phyloP scores from a whole-genome alignment of 2,329 filamentous ascomycete species.

The Pleurostoma richardsiae region DNA sequence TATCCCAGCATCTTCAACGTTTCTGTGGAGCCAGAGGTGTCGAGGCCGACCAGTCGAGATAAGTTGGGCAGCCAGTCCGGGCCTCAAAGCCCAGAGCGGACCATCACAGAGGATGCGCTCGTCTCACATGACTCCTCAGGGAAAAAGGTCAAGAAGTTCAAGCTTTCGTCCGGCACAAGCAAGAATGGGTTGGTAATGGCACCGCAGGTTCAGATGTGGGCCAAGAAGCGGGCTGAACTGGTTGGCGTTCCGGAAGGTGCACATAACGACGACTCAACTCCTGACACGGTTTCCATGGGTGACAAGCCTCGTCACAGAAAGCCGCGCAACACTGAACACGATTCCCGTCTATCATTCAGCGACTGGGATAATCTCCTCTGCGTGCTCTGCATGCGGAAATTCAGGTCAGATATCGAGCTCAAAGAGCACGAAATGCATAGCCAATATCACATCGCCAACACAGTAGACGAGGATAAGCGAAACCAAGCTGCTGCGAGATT shows the following conservation, averaged over 20 bases:
- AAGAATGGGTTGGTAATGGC: slow-evolving; percentile 50
- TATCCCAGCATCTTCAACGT: slow-evolving; percentile 64
- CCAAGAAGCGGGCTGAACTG: slow-evolving; percentile 63
- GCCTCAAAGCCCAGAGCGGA: not conserved
- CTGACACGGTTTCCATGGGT: slow-evolving; percentile 8
- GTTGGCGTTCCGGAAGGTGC: slow-evolving; percentile 7
- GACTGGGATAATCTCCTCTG: slow-evolving; percentile 43
- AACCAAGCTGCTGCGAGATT: slow-evolving; percentile 14
- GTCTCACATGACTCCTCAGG: slow-evolving; percentile 2
- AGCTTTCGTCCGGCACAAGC: slow-evolving; percentile 33
- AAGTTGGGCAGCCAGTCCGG: slow-evolving; percentile 5
- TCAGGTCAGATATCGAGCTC: slow-evolving; percentile 48
- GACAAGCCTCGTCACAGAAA: slow-evolving; percentile 2
- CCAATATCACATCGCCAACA: slow-evolving; percentile 41
- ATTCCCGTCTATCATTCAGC: slow-evolving; percentile 52
- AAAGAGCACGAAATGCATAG: slow-evolving; percentile 56
- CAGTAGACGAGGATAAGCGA: slow-evolving; percentile 12
- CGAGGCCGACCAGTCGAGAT: slow-evolving; percentile 4
- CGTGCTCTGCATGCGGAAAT: slow-evolving; percentile 56
- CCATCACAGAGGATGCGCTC: not conserved
- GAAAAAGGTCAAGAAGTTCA: slow-evolving; percentile 54
- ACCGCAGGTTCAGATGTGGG: slow-evolving; percentile 69
- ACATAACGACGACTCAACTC: slow-evolving; percentile 10
- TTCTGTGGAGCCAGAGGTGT: slow-evolving; percentile 41
- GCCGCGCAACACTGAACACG: slow-evolving; percentile 6